phyloP scores from a whole-genome alignment of 2,329 filamentous ascomycete species.

The Venturiaceae sp. region DNA sequence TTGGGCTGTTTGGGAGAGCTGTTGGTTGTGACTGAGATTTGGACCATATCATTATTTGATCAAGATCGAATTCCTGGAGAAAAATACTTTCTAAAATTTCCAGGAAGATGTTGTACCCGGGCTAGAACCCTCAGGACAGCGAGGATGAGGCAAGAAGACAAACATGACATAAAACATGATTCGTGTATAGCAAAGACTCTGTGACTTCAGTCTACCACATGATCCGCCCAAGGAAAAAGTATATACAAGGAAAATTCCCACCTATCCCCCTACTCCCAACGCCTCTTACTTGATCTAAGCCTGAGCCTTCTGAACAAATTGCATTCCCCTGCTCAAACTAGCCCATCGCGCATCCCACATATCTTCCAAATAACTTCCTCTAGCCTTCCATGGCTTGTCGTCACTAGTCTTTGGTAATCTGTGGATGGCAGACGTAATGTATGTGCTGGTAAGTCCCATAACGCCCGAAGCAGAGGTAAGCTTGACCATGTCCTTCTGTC shows the following conservation, averaged over 20 bases:
- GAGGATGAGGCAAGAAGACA: no score
- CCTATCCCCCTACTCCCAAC: neutral
- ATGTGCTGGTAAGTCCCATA: conserved; percentile 40
- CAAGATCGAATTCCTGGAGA: no score
- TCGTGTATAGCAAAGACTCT: no score
- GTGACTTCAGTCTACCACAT: no score
- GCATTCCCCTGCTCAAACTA: conserved; percentile 30
- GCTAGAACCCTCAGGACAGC: no score
- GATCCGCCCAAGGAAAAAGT: no score
- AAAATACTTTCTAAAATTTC: no score
- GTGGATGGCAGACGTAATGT: conserved; percentile 33
- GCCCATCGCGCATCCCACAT: conserved; percentile 31
- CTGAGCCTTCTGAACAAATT: conserved; percentile 16
- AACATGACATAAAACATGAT: no score
- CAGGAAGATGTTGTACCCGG: no score
- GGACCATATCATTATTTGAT: no score
- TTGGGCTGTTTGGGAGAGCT: no score
- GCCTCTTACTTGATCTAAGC: neutral
- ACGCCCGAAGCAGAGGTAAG: conserved; percentile 28
- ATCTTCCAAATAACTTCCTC: conserved; percentile 35
- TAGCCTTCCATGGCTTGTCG: conserved; percentile 32
- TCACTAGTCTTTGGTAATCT: conserved; percentile 39
- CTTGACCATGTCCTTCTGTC: conserved; percentile 16
- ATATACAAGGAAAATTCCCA: neutral
- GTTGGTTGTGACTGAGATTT: no score